phyloP scores from a whole-genome alignment of 768 basidiomycete species.

The Tylopilus balloui region DNA sequence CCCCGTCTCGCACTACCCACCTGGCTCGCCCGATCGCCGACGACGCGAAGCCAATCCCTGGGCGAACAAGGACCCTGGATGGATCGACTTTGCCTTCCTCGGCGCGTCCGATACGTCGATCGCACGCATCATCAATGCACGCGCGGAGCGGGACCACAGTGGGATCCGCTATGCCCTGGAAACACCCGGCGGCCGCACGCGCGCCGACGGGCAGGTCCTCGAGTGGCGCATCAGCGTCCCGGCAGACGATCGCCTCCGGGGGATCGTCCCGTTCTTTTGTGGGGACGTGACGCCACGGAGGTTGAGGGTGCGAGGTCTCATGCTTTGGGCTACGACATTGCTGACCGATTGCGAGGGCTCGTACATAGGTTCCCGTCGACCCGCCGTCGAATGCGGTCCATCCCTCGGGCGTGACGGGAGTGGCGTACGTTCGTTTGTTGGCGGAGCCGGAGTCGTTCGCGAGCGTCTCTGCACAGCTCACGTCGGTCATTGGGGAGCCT shows the following conservation, averaged over 20 bases:
- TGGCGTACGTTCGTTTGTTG: conserved; percentile 48
- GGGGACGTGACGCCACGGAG: conserved; percentile 63
- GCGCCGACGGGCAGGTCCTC: conserved; percentile 51
- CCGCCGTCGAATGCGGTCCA: conserved; percentile 47
- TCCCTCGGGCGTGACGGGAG: conserved; percentile 44
- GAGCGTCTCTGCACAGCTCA: conserved; percentile 36
- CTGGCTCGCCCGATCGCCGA: conserved; percentile 40
- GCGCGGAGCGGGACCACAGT: conserved; percentile 38
- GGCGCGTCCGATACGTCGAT: conserved; percentile 47
- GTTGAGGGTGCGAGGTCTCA: conserved; percentile 43
- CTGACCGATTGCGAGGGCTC: neutral
- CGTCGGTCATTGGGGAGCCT: conserved; percentile 43
- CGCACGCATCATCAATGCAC: conserved; percentile 51
- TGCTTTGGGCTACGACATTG: neutral
- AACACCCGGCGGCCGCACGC: conserved; percentile 48
- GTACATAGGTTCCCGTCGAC: conserved; percentile 44
- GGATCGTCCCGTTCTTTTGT: conserved; percentile 64
- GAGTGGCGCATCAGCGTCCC: conserved; percentile 56
- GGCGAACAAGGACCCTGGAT: conserved; percentile 52
- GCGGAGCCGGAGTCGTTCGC: conserved; percentile 29
- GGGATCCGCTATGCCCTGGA: conserved; percentile 43
- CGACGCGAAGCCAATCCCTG: conserved; percentile 48
- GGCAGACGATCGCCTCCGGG: conserved; percentile 19
- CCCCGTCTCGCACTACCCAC: conserved; percentile 50
- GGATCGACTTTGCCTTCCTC: conserved; percentile 65